phyloP scores from a whole-genome alignment of 331 rosid species.

The Pyrus hybrid region DNA sequence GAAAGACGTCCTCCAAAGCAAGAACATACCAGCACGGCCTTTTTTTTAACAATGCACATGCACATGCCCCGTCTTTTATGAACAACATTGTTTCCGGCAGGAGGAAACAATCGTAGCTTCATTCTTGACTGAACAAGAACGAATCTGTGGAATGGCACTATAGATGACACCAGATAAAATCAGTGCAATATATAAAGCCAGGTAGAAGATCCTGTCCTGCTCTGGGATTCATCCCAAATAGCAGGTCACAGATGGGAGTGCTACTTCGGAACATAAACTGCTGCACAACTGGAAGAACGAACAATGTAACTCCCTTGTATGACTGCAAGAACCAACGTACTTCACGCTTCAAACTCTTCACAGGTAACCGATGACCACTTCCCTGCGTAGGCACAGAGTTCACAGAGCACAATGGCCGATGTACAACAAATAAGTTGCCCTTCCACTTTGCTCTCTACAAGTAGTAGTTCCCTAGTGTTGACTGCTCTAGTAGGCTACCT shows the following conservation, averaged over 20 bases:
- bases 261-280: neutral
- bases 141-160: neutral
- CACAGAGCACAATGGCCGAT: neutral
- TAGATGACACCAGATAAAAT: neutral
- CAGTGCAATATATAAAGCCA: neutral
- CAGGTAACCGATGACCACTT: neutral
- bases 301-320: neutral
- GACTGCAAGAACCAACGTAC: neutral
- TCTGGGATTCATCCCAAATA: neutral
- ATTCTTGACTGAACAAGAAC: neutral
- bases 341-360: neutral
- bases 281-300: neutral
- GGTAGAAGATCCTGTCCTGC: neutral
- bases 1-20: neutral
- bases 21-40: no score
- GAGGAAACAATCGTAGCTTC: neutral
- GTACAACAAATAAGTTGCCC: neutral
- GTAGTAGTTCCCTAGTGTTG: neutral
- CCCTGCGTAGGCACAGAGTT: neutral
- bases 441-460: neutral
- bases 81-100: neutral
- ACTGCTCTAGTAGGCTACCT: neutral
- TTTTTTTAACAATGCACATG: no score
- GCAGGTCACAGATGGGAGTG: neutral
- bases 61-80: neutral